Evolutionary conservation across 805 yeast genomes (phyloP), one percentile per base, ranked within the genome.

Genomic region (Metschnikowia continentalis): DNA sequence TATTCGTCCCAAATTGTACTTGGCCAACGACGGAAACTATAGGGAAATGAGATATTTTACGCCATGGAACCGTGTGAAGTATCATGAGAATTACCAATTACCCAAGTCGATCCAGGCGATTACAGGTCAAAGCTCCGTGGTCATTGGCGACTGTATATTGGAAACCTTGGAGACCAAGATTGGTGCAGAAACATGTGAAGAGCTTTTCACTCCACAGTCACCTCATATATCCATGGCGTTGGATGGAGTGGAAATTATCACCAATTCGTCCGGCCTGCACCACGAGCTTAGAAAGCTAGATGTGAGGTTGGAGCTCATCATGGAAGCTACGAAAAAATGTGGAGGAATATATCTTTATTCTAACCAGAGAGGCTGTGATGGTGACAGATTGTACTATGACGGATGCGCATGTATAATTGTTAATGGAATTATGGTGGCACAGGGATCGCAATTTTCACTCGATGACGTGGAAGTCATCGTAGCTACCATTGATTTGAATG

Each of bases 161-260:
- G 81, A 86, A 47, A 87, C 97, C 1, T 65, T 82, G 52, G 97
- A 91, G 61, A 90, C 98, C 0, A 84, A 86, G 41, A 77, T 94
- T 50, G 99, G 99, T n/a, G 89, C 92, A 42, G 99, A 94, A 69
- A 95, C 99, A 0, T 94, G 99, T 68, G 99, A 94, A 67, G 99
- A 94, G 68, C 75, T 94, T 51, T 94, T 94, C 68, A 94, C 99
- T 0, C 99, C 99, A 1, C 86, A 89, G 57, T 84, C 96, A 3
- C 99, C 99, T 3, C 97, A 92, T 67, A 88, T 94, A 50, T 82
- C 82, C 17, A 84, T 92, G 89, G 81, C 96, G 0, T 72, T 94
- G 33, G 97, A 90, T 67, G 99, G 99, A 40, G 96, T 92, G n/a
- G 99, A 94, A 68, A 91, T 94, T 61, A 78, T 94, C 64, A 90